phyloP scores from a whole-genome alignment of 2,329 filamentous ascomycete genomes.

The Ceratocystiopsis brevicomis region DNA sequence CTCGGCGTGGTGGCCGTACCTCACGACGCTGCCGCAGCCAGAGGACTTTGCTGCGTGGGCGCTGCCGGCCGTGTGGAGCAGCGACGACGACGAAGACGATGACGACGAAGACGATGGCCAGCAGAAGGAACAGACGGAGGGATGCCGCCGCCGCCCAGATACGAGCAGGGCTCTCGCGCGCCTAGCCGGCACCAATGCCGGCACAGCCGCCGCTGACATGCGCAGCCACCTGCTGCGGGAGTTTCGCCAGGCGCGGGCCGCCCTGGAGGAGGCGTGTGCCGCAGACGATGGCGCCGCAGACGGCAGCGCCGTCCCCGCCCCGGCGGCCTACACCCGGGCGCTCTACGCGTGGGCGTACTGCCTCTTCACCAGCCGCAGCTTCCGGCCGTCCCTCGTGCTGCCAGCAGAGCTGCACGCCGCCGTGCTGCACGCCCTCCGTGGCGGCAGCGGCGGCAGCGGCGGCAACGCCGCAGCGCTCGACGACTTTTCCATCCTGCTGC shows the following conservation, averaged over 20 bases:
- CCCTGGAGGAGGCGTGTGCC: too few species aligned
- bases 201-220: slow-evolving; percentile 30
- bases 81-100: slow-evolving; percentile 33
- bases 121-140: too few species aligned
- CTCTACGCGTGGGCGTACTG: slow-evolving; percentile 47
- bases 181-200: slow-evolving; percentile 34
- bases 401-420: slow-evolving; percentile 13
- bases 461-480: slow-evolving; percentile 25
- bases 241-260: too few species aligned
- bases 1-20: slow-evolving; percentile 53
- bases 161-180: slow-evolving; percentile 12
- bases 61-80: slow-evolving; percentile 44
- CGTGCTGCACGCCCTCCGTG: not conserved
- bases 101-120: not conserved
- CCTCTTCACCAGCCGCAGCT: slow-evolving; percentile 46
- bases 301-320: slow-evolving; percentile 12
- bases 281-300: slow-evolving; percentile 19
- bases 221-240: too few species aligned
- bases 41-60: slow-evolving; percentile 29
- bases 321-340: slow-evolving; percentile 22
- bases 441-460: slow-evolving; percentile 11
- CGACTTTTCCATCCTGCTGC: slow-evolving; percentile 49
- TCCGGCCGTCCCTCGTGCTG: slow-evolving; percentile 39
- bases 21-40: slow-evolving; percentile 44
- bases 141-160: too few species aligned